Conservation (phyloP, 2,329 filamentous ascomycete species). For the Berkeleyomyces basicola region DNA sequence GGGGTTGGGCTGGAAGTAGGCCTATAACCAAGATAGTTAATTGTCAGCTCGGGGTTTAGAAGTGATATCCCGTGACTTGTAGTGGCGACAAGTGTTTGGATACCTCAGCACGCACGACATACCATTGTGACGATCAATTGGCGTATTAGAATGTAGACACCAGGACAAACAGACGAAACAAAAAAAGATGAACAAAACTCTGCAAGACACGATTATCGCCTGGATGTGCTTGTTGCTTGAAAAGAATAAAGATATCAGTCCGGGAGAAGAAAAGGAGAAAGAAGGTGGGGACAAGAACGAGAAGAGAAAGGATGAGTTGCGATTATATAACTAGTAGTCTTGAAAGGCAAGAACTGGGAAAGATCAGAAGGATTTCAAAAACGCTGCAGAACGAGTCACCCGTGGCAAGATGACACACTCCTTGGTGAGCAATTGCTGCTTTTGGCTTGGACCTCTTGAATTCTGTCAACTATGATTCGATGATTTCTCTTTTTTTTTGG, state of each 20-base stretch:
- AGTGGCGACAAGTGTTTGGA: no score
- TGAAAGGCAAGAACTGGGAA: background rate
- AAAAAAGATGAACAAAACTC: conserved; percentile 6
- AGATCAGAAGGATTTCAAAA: background rate
- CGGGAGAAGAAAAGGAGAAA: background rate
- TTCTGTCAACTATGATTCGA: background rate
- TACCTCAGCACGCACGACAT: background rate
- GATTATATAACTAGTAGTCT: background rate
- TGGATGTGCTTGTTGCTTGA: background rate
- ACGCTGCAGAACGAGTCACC: background rate
- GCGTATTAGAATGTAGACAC: conserved; percentile 3
- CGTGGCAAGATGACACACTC: background rate
- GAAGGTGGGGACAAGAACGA: background rate
- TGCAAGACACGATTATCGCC: background rate
- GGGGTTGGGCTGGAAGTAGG: conserved; percentile 13
- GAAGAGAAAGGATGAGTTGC: background rate
- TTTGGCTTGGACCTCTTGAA: background rate
- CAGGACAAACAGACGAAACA: conserved; percentile 5
- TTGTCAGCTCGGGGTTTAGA: background rate
- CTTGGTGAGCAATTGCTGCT: background rate
- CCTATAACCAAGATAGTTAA: background rate
- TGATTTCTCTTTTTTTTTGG: background rate
- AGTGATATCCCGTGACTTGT: no score
- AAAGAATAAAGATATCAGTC: background rate
- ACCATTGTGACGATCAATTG: conserved; percentile 8